Percentiles rank a stretch among this genome's conserved stretches.
Evolutionary conservation across 2,329 filamentous ascomycete genomes (phyloP).

Genomic region (Grosmannia serpens): DNA sequence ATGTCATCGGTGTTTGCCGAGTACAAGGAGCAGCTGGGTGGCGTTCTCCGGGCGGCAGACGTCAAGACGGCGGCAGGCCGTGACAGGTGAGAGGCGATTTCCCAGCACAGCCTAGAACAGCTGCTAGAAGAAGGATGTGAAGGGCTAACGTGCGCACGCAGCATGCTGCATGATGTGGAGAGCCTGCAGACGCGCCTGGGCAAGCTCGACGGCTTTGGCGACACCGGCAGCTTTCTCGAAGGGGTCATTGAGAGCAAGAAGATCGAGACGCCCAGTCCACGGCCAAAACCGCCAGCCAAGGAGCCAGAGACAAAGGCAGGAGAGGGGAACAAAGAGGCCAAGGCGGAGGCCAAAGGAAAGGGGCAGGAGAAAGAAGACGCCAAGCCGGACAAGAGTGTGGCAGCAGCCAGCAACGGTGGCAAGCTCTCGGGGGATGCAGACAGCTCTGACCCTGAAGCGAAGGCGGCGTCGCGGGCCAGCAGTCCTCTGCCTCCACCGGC

Average conservation of each 20-base stretch:
- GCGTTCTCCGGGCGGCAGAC: slow-evolving; percentile 53
- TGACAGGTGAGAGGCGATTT: slow-evolving; percentile 47
- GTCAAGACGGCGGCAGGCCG: slow-evolving; percentile 58
- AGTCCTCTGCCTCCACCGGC: neutral
- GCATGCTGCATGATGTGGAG: slow-evolving; percentile 67
- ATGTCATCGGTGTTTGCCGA: slow-evolving; percentile 76
- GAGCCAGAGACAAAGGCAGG: neutral
- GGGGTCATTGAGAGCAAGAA: slow-evolving; percentile 52
- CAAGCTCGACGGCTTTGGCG: slow-evolving; percentile 68
- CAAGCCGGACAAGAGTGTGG: neutral
- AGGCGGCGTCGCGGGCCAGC: neutral
- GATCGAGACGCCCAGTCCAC: slow-evolving; percentile 16
- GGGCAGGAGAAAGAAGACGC: neutral
- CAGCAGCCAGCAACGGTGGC: neutral
- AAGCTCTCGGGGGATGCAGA: neutral
- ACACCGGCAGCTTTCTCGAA: slow-evolving; percentile 58
- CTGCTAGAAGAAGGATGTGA: no score
- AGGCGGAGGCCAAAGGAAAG: neutral
- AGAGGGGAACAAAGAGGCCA: neutral
- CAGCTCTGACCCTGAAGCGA: neutral
- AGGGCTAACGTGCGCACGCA: slow-evolving; percentile 22
- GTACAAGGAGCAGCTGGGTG: slow-evolving; percentile 70
- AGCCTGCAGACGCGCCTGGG: slow-evolving; percentile 59
- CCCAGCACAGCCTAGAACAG: no score
- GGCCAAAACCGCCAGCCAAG: neutral